phyloP scores from a whole-genome alignment of 106 monocot species.

The Apostasia shenzhenica region DNA sequence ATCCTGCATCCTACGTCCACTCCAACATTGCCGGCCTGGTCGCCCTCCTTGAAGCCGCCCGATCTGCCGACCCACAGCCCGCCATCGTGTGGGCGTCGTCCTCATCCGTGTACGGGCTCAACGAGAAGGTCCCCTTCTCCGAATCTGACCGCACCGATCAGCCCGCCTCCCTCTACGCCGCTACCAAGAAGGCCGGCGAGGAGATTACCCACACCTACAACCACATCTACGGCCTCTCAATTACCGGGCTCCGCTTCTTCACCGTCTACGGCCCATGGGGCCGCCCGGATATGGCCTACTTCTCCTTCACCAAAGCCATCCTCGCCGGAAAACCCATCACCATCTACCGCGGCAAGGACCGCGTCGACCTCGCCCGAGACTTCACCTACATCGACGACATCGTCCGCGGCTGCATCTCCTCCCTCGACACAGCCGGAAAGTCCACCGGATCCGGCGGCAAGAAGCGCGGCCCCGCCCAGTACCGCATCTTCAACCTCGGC shows the following conservation, averaged over 20 bases:
- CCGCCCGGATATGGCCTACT: conserved; percentile 68
- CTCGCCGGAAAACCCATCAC: conserved; percentile 47
- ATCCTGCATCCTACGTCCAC: conserved; percentile 34
- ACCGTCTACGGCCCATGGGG: conserved; percentile 67
- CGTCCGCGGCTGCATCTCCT: conserved; percentile 36
- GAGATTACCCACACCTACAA: conserved; percentile 60
- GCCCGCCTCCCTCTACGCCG: conserved; percentile 57
- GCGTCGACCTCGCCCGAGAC: conserved; percentile 37
- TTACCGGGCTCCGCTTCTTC: conserved; percentile 63
- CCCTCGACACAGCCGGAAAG: conserved; percentile 32
- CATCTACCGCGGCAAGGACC: conserved; percentile 31
- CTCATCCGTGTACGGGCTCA: conserved; percentile 32
- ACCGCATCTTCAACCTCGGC: conserved; percentile 23
- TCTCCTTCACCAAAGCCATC: conserved; percentile 54
- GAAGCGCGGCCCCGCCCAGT: conserved; percentile 12
- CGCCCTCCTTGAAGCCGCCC: conserved; percentile 24
- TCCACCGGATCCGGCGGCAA: conserved; percentile 14
- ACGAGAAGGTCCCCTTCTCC: conserved; percentile 34
- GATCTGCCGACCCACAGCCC: conserved; percentile 30
- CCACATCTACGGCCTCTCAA: conserved; percentile 61
- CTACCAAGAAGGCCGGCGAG: conserved; percentile 64
- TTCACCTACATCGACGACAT: conserved; percentile 63
- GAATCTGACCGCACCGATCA: conserved; percentile 49
- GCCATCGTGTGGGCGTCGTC: conserved; percentile 29
- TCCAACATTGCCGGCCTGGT: conserved; percentile 39